Evolutionary conservation across 2,329 filamentous ascomycete species (phyloP), one percentile per base, ranked within the genome.

Genomic region (Tolypocladium cylindrosporum): DNA sequence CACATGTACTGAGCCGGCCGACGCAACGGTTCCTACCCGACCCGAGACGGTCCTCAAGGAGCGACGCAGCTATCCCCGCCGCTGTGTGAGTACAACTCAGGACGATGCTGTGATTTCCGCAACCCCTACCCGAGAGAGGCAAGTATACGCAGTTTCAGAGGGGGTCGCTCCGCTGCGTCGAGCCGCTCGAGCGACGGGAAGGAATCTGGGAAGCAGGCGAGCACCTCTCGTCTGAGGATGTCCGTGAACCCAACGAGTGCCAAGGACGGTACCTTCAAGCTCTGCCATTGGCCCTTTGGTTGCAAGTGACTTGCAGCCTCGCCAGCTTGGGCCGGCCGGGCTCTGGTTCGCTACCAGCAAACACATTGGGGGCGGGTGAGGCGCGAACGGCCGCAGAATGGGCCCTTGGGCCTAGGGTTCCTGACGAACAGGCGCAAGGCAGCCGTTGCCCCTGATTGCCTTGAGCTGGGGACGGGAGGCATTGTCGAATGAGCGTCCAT

Each of bases 51-150:
- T 41, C 40, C 42, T 13, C 27, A 41, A 27, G 16, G 10, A 37
- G 21, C 4, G 52, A 40, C 42, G 56, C 51, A 58, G 43, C 56
- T 55, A 55, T 50, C 31, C 41, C 52, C 56, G 56, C 51, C 42
- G 42, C 41, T 34, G 56, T 58, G 42, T 55, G 34, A 55, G 56
- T 39, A 50, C 37, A 51, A 13, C 34, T 55, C 51, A 34, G 16
- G 52, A 3, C 41, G 3, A 43, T 37, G 21, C 31, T 41, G 51
- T 36, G 37, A 53, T 43, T 50, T 41, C 14, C 31, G 24, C 53
- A 9, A 34, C 40, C 34, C 31, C 34, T 21, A 21, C 31, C 19
- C 48, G 21, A 52, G 31, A 37, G 31, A 52, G 48, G 45, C n/a
- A 37, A n/a, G 48, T 36, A 37, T 21, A 13, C 19, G 31, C 48